Evolutionary conservation across 2,329 filamentous ascomycete genomes (phyloP).

Genomic region (Penicillium sclerotiorum): DNA sequence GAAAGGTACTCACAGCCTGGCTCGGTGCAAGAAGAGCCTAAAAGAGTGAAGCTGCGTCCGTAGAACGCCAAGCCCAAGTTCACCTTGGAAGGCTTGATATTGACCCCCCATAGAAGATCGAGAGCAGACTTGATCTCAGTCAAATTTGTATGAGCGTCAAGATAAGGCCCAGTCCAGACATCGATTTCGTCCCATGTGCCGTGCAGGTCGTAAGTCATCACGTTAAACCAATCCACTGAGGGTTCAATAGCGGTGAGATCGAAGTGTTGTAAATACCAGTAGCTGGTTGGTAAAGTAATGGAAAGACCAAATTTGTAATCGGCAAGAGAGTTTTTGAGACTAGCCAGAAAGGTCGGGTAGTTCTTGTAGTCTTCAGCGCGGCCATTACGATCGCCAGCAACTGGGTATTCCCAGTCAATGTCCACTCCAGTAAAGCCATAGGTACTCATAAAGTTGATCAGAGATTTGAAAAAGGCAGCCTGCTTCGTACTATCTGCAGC

Average conservation of each 20-base stretch:
- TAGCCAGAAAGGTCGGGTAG: conserved; percentile 14
- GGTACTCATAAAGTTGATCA: not conserved
- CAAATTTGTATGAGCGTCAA: conserved; percentile 29
- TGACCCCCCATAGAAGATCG: conserved; percentile 33
- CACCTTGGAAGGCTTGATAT: conserved; percentile 24
- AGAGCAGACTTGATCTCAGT: conserved; percentile 34
- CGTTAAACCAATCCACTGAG: conserved; percentile 30
- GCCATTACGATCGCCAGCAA: not conserved
- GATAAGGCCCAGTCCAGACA: conserved; percentile 10
- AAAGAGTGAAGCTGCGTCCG: conserved; percentile 14
- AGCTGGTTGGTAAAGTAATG: conserved; percentile 14
- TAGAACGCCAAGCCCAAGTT: conserved; percentile 30
- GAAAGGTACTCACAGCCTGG: not conserved
- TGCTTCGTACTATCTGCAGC: not conserved
- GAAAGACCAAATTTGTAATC: conserved; percentile 9
- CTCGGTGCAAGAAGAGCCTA: not conserved
- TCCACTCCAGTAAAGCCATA: conserved; percentile 13
- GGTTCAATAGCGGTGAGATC: conserved; percentile 21
- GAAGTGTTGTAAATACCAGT: conserved; percentile 30
- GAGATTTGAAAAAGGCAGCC: conserved; percentile 1
- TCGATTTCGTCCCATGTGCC: conserved; percentile 28
- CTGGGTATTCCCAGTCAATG: conserved; percentile 16
- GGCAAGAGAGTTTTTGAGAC: conserved; percentile 8
- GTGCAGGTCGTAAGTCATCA: conserved; percentile 33
- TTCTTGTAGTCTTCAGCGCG: conserved; percentile 12